Percentiles rank a stretch among this genome's conserved stretches.
Evolutionary conservation across 208 protist genomes (phyloP).

Genomic region (Trichomonas gallinae): DNA sequence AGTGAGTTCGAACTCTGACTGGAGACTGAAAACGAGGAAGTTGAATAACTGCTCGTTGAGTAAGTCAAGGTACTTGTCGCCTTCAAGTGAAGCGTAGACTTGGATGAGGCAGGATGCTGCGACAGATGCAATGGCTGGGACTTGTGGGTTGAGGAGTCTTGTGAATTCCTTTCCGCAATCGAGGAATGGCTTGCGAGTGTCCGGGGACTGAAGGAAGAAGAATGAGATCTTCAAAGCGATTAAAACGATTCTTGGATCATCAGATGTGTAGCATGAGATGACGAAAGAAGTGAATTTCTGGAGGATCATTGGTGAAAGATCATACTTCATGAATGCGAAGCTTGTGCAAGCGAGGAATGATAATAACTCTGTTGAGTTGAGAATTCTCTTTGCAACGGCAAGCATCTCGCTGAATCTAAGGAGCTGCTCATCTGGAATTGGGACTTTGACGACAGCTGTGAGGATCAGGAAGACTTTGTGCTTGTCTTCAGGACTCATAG

Average conservation of each 20-base stretch:
- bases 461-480: background rate
- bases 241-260: background rate
- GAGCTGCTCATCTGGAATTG: background rate
- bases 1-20: background rate
- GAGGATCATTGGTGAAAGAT: background rate
- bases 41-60: background rate
- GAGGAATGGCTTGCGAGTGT: background rate
- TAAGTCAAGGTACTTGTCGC: background rate
- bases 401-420: background rate
- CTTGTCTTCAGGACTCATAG: background rate
- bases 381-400: background rate
- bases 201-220: background rate
- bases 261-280: background rate
- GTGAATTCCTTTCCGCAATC: background rate
- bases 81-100: background rate
- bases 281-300: background rate
- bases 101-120: background rate
- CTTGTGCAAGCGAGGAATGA: background rate
- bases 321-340: background rate
- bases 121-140: background rate
- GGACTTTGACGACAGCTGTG: background rate
- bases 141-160: background rate
- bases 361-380: background rate
- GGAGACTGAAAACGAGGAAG: background rate
- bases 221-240: background rate